Conservation (phyloP, 345 rosid genomes). For the Luvunga scandens region DNA sequence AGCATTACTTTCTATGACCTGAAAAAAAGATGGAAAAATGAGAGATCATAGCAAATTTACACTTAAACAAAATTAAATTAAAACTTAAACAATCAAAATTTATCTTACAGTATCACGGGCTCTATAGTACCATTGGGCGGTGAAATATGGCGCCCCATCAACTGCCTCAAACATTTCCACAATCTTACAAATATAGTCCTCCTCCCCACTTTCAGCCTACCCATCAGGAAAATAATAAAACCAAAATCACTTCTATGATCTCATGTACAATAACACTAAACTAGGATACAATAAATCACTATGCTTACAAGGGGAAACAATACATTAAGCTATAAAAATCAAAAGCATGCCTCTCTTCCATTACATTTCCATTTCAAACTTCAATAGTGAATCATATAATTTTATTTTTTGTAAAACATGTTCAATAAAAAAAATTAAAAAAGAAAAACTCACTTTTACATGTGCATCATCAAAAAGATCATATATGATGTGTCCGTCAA, state of each 20-base stretch:
- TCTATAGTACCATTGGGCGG: slow-evolving; percentile 83
- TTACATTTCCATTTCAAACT: background rate
- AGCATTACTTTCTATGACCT: slow-evolving; percentile 45
- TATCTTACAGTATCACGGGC: slow-evolving; percentile 67
- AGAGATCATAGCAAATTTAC: background rate
- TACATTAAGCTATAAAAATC: background rate
- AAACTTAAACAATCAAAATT: background rate
- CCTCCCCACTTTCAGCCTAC: slow-evolving; percentile 51
- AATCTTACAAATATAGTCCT: slow-evolving; percentile 47
- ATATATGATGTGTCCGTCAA: slow-evolving; percentile 40
- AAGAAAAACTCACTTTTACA: slow-evolving; percentile 43
- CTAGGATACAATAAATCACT: background rate
- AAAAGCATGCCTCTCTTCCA: background rate
- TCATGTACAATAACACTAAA: background rate
- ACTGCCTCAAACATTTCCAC: slow-evolving; percentile 59
- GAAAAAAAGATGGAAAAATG: background rate
- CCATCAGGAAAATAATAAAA: background rate
- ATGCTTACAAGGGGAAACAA: background rate
- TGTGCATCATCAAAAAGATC: slow-evolving; percentile 58
- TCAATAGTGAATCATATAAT: background rate
- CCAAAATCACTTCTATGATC: background rate
- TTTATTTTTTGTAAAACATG: background rate
- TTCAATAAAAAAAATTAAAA: background rate
- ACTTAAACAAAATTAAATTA: background rate
- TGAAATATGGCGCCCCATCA: slow-evolving; percentile 41